Evolutionary conservation across 1,284 basidiomycete genomes (phyloP), one percentile per base, ranked within the genome.

Genomic region (Schizopora paradoxa): DNA sequence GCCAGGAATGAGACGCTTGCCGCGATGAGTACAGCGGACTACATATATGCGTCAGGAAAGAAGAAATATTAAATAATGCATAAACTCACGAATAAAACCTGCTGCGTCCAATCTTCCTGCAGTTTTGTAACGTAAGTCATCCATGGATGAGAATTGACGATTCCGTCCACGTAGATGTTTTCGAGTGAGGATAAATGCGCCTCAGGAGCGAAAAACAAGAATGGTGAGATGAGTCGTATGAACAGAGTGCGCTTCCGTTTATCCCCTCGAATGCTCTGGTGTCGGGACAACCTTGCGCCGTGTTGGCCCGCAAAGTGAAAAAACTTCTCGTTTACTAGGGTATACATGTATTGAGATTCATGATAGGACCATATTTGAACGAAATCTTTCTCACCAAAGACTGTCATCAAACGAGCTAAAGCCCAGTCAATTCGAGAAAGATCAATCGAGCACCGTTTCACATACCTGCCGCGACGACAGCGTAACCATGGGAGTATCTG

Each of bases 1-100:
- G 70, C 64, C n/a, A 76, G 57, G 49, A 74, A 69, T 1, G 63
- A 63, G 5, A 74, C 68, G 49, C 73, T 73, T 2, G 66, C 66
- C 46, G 63, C 68, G 5, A 74, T 54, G 50, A 74, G 49, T 10
- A 74, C 66, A 1, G 69, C 72, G 1, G 64, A 61, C 72, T 74
- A 37, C 11, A 13, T 18, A 23, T 34, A 18, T 16, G 22, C 21
- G 4, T 26, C 19, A 26, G 14, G n/a, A 1, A 22, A 43, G 21
- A 22, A 23, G 21, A 25, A 16, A 10, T 33, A 14, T 28, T 25
- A 11, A 21, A 16, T 31, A 2, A 25, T 23, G 26, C 16, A 13
- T 4, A 22, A 13, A 27, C 11, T 60, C 74, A 23, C 45, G 77
- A 76, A 47, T 68, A 70, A 6, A 78, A 63, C 11, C 33, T 22